Base-by-base conservation (phyloP, 2,329 filamentous ascomycete species). In the Cyanodermella asteris region DNA sequence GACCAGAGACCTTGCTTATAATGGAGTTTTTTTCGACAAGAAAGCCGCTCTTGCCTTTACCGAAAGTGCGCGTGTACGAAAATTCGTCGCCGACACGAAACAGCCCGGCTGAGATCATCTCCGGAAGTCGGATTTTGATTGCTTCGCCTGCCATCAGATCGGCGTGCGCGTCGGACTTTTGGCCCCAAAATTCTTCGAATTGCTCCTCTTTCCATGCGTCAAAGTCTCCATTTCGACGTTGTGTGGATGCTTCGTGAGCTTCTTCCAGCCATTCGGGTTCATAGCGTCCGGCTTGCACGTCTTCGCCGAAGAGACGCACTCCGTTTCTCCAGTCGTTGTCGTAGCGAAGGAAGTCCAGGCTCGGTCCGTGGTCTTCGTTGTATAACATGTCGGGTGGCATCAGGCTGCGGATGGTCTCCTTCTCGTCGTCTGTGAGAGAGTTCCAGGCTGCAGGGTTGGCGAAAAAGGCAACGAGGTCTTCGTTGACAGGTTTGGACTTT, bases 141-240 rank as follows among this genome's bases (percentile, higher is more conserved):
- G 46, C 49, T 28, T 56, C 47, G 4, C 53, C 53, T 6, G 53
- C 49, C 26, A 39, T n/a, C 11, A 47, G 31, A 6, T 29, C 30
- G 18, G 32, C 34, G 21, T 40, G 36, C 18, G 48, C 30, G 30
- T 44, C 50, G 38, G 53, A 50, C 32, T 61, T 63, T 39, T 64
- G 56, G 1, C 63, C 64, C 60, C 63, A 70, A 34, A 59, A 62
- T 28, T 51, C 40, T 38, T 70, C 61, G 9, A 56, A 56, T 30
- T 65, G 55, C 22, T 47, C 41, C 22, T 56, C 55, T 39, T 66
- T 60, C 44, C 57, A 64, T 5, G 46, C 45, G 34, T 72, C 64
- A 32, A 61, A 72, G 5, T 52, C 50, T 1, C 68, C 68, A 1
- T 47, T 44, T 2, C 49, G 50, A 7, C 66, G 52, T 31, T 60